Percentiles rank a stretch among this genome's conserved stretches.
phyloP scores from a whole-genome alignment of 306 rosid species.

The Potentilla sterilis region DNA sequence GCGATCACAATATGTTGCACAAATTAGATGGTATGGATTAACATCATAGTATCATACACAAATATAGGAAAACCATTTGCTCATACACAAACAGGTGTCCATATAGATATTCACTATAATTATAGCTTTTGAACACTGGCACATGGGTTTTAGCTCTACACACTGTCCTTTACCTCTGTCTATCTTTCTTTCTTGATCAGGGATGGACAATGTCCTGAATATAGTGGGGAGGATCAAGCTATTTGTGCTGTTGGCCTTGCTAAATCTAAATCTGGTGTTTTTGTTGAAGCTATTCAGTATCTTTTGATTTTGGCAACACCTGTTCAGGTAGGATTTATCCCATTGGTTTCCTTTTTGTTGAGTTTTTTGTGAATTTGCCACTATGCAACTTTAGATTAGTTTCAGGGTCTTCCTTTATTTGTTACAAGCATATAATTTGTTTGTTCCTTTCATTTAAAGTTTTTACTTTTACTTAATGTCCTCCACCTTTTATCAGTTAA shows the following conservation, averaged over 20 bases:
- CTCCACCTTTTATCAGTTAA: constrained; percentile 56
- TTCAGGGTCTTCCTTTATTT: not conserved
- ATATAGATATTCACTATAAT: not conserved
- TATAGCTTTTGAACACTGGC: constrained; percentile 6
- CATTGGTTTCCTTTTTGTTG: constrained; percentile 8
- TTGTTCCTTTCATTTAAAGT: constrained; percentile 6
- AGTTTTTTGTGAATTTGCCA: constrained; percentile 7
- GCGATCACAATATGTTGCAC: not conserved
- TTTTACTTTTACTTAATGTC: constrained; percentile 33
- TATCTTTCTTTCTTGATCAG: constrained; percentile 45
- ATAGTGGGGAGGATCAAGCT: constrained; percentile 91
- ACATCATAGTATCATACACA: not conserved
- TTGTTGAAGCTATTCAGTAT: constrained; percentile 92
- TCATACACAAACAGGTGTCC: not conserved
- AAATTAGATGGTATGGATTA: not conserved
- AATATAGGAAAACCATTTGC: not conserved
- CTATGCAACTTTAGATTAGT: not conserved
- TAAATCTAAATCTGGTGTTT: constrained; percentile 83
- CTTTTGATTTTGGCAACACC: constrained; percentile 86
- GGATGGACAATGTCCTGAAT: constrained; percentile 98
- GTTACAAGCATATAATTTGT: not conserved
- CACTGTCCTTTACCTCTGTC: constrained; percentile 18
- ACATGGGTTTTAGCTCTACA: constrained; percentile 15
- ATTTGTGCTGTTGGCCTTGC: constrained; percentile 96
- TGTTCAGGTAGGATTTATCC: constrained; percentile 60